phyloP scores from a whole-genome alignment of 768 basidiomycete species.

The Calocybe gangraenosa region DNA sequence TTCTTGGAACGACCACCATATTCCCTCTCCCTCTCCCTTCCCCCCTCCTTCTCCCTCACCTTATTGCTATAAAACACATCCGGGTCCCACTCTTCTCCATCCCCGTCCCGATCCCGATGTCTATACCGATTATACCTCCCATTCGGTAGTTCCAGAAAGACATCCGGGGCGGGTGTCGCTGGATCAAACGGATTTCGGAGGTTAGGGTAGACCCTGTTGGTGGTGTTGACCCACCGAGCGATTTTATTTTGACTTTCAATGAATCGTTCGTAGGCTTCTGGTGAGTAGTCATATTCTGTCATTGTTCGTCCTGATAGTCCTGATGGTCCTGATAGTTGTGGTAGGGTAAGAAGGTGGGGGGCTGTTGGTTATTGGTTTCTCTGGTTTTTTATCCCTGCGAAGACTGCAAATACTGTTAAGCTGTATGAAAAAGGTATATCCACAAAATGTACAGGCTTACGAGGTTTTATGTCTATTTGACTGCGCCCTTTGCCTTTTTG shows the following conservation, averaged over 20 bases:
- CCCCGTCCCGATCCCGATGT: not conserved
- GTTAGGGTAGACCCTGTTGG: slow-evolving; percentile 7
- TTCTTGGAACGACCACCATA: slow-evolving; percentile 3
- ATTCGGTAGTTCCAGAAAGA: not conserved
- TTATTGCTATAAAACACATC: not conserved
- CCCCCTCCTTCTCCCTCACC: not conserved
- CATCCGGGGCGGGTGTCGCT: slow-evolving; percentile 12
- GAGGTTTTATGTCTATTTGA: too few species aligned
- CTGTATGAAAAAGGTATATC: not conserved
- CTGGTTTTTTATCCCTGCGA: not conserved
- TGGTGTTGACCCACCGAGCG: slow-evolving; percentile 13
- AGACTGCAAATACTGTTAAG: not conserved
- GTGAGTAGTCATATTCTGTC: slow-evolving; percentile 23
- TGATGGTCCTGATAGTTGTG: too few species aligned
- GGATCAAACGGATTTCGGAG: slow-evolving; percentile 12
- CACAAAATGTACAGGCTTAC: too few species aligned
- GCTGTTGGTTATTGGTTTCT: not conserved
- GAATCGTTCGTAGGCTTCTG: slow-evolving; percentile 17
- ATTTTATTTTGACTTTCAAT: slow-evolving; percentile 15
- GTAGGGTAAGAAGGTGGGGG: not conserved
- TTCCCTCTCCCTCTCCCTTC: not conserved
- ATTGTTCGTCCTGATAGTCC: slow-evolving; percentile 6
- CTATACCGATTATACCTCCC: not conserved
- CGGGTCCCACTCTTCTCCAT: not conserved
- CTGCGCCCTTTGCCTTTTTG: too few species aligned